Evolutionary conservation across 2,329 filamentous ascomycete genomes (phyloP), one percentile per base, ranked within the genome.

Genomic region (Pseudocercospora eumusae): DNA sequence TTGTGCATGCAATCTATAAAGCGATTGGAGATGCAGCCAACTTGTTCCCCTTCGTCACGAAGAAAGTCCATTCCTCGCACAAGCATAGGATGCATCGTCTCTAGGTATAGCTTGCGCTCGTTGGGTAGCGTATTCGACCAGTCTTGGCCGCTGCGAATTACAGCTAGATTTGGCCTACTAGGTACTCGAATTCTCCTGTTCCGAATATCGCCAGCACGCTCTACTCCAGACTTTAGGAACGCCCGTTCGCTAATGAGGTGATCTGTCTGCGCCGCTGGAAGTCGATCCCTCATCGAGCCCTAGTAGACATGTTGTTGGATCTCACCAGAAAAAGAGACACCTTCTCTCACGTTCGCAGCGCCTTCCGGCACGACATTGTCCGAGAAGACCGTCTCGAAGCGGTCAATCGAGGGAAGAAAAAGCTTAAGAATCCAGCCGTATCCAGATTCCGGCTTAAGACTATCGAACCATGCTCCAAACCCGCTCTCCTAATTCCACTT

Each of bases 71-170:
- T 81, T 0, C 79, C 80, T 44, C 71, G 71, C 18, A 71, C 69
- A 5, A 82, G 70, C 1, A 79, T 76, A 0, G 79, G 79, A 57
- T 81, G 78, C 77, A 81, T 80, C 4, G 75, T 79, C 25, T 75
- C 72, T 9, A 81, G 70, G 64, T 81, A 82, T 1, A 81, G 65
- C 49, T 75, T 72, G 1, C 78, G 73, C 70, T 82, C 79, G 27
- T 75, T 72, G 1, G 76, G 75, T 4, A 69, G 61, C 1, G 78
- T 79, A 23, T 68, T 72, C 0, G 74, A 75, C 79, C 78, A 81
- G 61, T 81, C 79, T 63, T 81, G 80, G 0, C 78, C 79, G 0
- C 79, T 81, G 25, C 78, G 75, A 40, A 81, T 81, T 15, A 81
- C 70, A 31, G 74, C 72, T 4, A 81, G 70, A 60, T 81, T 81